Base-by-base conservation (phyloP, 768 basidiomycete species). In the Pleurotus sapidus region DNA sequence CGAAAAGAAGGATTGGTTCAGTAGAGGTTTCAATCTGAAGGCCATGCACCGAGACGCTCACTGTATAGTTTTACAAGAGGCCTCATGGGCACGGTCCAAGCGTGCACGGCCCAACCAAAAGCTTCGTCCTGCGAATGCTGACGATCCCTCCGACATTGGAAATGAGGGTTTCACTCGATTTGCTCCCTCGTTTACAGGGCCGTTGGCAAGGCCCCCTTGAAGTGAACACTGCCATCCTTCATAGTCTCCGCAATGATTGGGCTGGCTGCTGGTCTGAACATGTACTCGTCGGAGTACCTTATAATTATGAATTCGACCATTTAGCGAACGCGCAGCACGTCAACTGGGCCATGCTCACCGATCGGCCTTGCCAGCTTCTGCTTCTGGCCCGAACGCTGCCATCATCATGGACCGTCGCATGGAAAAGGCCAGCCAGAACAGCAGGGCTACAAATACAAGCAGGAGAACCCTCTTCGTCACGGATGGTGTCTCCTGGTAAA, bases 281-380 rank as follows among this genome's bases (percentile, higher is more conserved):
- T 91, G 74, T 81, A 82, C 64, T 92, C 87, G 59, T 88, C 86
- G 11, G 90, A 93, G 66, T 94, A 95, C 60, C 93, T 94, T 56
- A 12, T 43, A 56, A 49, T 14, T 38, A 24, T 25, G 30, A 53
- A 23, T 40, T 48, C n/a, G 49, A 59, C 5, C 14, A 12, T 7
- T 43, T 37, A 30, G 11, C 24, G 53, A 14, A 20, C 27, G 24
- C 46, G 38, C 45, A 39, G 46, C 48, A 43, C 55, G 40, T 15
- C 20, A 43, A 47, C 11, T 17, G n/a, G 40, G 38, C 30, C 30
- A 46, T 39, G 43, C 53, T 49, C 20, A 48, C 46, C 5, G 11
- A 55, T 50, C 49, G 38, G 30, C 18, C 30, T 34, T 34, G 8
- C 30, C n/a, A 3, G 88, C 65, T 46, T 84, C 70, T 7, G 82